These are phyloP conservation scores for Pichia sp. DNA, from an alignment of 1,139 yeast species.

Conservation along the genomic window DNA sequence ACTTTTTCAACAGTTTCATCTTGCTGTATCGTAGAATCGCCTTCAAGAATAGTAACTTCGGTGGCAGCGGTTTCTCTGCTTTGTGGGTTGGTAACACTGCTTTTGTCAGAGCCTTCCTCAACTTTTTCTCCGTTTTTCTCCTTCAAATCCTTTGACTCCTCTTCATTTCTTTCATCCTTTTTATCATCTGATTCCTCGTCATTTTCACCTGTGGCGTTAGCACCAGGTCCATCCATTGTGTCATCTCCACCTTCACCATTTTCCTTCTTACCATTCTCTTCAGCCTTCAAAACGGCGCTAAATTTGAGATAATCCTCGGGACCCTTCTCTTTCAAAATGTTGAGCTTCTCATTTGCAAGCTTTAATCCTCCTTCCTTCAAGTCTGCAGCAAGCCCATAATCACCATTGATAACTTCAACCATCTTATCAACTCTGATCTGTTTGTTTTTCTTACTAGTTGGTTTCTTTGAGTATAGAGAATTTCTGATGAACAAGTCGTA, in stretches of 20 bases:
- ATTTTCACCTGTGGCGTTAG: not conserved
- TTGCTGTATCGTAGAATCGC: conserved; percentile 34
- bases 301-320: conserved; percentile 25
- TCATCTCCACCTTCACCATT: conserved; percentile 17
- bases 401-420: conserved; percentile 34
- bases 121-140: conserved; percentile 1
- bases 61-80: conserved; percentile 4
- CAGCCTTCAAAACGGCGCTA: conserved; percentile 19
- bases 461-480: conserved; percentile 36
- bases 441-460: conserved; percentile 19
- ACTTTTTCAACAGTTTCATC: conserved; percentile 25
- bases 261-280: conserved; percentile 23
- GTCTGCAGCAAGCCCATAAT: conserved; percentile 34
- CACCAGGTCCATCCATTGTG: not conserved
- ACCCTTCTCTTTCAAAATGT: conserved; percentile 33
- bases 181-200: not conserved
- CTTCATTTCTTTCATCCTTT: not conserved
- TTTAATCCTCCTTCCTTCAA: conserved; percentile 23
- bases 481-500: conserved; percentile 74
- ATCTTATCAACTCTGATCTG: conserved; percentile 22
- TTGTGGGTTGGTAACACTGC: not conserved
- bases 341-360: conserved; percentile 29
- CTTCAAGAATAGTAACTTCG: conserved; percentile 28
- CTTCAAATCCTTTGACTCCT: not conserved
- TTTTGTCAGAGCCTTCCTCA: conserved; percentile 3